These are phyloP conservation scores for Nothophytophthora sp. DNA, from an alignment of 352 stramenopile species.

Conservation along the genomic window DNA sequence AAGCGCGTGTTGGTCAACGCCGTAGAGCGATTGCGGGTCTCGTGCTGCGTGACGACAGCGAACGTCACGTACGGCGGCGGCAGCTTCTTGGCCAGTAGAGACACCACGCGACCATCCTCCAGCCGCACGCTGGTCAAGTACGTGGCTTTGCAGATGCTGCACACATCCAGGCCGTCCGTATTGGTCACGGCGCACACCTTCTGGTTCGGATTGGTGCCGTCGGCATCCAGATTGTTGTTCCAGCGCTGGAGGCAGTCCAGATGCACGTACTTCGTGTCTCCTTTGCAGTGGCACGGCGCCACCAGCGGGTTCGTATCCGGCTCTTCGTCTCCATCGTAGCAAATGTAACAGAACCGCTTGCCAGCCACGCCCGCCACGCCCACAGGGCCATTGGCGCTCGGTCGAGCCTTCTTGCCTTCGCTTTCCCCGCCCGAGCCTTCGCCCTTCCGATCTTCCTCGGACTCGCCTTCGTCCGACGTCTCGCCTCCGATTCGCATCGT, in stretches of 20 bases:
- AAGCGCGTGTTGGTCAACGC: constrained; percentile 92
- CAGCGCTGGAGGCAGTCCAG: constrained; percentile 92
- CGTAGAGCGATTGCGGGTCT: constrained; percentile 79
- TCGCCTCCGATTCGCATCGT: constrained; percentile 42
- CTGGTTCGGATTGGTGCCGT: constrained; percentile 79
- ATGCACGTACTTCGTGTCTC: constrained; percentile 92
- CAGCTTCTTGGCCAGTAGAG: constrained; percentile 86
- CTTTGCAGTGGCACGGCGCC: constrained; percentile 90
- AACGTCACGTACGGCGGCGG: constrained; percentile 91
- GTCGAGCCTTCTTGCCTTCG: constrained; percentile 9
- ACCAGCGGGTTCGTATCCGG: constrained; percentile 86
- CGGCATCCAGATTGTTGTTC: constrained; percentile 89
- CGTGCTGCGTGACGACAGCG: constrained; percentile 90
- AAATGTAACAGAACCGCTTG: constrained; percentile 93
- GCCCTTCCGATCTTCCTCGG: constrained; percentile 63
- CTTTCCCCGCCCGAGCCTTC: constrained; percentile 14
- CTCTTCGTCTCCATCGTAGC: constrained; percentile 91
- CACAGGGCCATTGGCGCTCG: constrained; percentile 27
- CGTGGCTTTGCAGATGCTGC: constrained; percentile 91
- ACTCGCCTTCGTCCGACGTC: constrained; percentile 79
- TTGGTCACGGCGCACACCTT: constrained; percentile 91
- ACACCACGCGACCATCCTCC: constrained; percentile 85
- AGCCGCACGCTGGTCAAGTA: constrained; percentile 90
- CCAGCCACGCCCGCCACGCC: constrained; percentile 42
- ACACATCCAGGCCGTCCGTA: constrained; percentile 86